phyloP scores from a whole-genome alignment of 1,284 basidiomycete genomes.

The Pisolithus thermaeus region DNA sequence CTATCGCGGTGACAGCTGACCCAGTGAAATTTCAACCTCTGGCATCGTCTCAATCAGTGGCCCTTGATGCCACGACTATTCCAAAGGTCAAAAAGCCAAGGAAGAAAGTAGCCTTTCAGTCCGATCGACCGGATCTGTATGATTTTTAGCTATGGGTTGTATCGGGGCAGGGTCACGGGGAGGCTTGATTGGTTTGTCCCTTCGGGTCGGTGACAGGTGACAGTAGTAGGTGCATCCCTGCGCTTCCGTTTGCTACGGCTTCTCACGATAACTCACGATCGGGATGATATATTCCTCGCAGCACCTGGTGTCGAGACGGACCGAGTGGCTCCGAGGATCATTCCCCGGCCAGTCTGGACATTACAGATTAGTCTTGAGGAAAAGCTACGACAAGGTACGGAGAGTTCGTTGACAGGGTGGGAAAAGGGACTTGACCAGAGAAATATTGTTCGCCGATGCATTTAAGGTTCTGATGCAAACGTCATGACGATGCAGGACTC shows the following conservation, averaged over 20 bases:
- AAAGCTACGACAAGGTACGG: neutral
- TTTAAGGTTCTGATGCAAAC: neutral
- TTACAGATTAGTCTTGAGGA: neutral
- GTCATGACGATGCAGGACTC: neutral
- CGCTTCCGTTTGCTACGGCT: neutral
- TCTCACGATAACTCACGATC: neutral
- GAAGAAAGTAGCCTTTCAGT: slow-evolving; percentile 67
- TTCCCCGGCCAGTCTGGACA: neutral
- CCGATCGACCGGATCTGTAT: slow-evolving; percentile 61
- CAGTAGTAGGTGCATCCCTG: neutral
- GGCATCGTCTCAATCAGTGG: neutral
- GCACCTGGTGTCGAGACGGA: neutral
- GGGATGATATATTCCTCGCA: neutral
- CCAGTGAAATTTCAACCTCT: neutral
- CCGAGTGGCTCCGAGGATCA: neutral
- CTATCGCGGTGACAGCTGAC: slow-evolving; percentile 5
- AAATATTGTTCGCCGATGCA: neutral
- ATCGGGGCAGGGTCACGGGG: neutral
- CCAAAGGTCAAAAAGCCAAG: slow-evolving; percentile 43
- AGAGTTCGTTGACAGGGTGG: neutral
- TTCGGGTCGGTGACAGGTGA: neutral
- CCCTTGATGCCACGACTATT: slow-evolving; percentile 2
- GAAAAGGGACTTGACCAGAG: neutral
- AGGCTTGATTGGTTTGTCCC: neutral
- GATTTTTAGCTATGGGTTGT: slow-evolving; percentile 37